phyloP scores from a whole-genome alignment of 768 basidiomycete species.

The Hygrophorus pudorinus region DNA sequence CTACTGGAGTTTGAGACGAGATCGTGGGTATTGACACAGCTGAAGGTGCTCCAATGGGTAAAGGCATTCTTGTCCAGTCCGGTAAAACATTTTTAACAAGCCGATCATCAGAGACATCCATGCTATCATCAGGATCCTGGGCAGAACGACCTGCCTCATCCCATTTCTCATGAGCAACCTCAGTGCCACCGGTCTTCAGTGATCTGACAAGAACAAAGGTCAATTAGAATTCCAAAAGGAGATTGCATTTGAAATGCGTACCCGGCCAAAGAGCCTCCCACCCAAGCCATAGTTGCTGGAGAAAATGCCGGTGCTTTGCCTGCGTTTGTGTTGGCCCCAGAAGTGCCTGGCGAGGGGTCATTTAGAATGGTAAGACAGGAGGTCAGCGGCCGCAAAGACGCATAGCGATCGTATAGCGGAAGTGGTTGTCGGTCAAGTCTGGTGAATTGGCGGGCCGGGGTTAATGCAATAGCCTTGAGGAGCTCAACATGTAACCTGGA shows the following conservation, averaged over 20 bases:
- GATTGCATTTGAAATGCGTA: conserved; percentile 26
- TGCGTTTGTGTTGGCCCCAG: conserved; percentile 44
- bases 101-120: conserved; percentile 28
- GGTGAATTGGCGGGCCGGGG: conserved; percentile 23
- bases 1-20: background rate
- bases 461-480: conserved; percentile 41
- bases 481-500: conserved; percentile 79
- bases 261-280: conserved; percentile 91
- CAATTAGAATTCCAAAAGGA: background rate
- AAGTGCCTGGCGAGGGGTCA: conserved; percentile 56
- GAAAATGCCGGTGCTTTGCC: conserved; percentile 86
- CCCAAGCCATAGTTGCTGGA: conserved; percentile 77
- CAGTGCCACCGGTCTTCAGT: conserved; percentile 78
- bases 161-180: conserved; percentile 79
- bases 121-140: conserved; percentile 32
- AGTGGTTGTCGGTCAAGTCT: conserved; percentile 29
- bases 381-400: conserved; percentile 57
- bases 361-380: conserved; percentile 78
- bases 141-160: conserved; percentile 52
- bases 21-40: conserved; percentile 22
- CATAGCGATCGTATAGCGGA: conserved; percentile 66
- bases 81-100: conserved; percentile 44
- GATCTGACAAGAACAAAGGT: conserved; percentile 33
- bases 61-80: conserved; percentile 69
- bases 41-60: conserved; percentile 56